Base-by-base conservation (phyloP, 83 land plant genomes). In the Thuja plicata region DNA sequence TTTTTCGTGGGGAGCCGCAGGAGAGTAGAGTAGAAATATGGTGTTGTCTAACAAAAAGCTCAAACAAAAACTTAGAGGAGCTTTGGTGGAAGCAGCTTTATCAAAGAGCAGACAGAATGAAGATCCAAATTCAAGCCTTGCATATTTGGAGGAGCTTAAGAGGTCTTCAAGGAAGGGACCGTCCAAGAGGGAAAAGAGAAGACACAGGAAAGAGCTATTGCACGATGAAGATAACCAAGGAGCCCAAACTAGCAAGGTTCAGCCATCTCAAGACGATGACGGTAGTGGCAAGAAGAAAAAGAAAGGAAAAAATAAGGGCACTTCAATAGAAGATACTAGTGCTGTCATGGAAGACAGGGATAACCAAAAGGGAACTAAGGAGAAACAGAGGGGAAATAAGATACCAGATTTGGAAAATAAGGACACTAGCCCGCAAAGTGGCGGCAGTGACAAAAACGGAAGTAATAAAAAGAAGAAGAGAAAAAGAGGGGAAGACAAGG, bases 41-140 rank as follows among this genome's bases (percentile, higher is more conserved):
- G 95, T 96, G 32, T 76, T 94, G 21, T 94, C 94, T 15, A 95
- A 92, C 93, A 94, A 93, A 91, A 96, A 93, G 92, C 93, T 92
- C 45, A 94, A 94, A 93, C 93, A 92, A 86, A 94, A 92, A 92
- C 90, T 92, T 2, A 87, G 94, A 46, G 84, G 73, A 3, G 88
- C 86, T 27, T 37, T 89, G n/a, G 89, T 90, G 9, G 92, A 90
- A 46, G 38, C 88, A 9, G 71, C 79, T 5, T 38, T 88, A 1
- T 88, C 43, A 16, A 77, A 87, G n/a, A 27, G 45, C 34, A 40
- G 38, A 45, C 79, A 84, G 3, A 17, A 71, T 40, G 37, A 87
- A 12, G 17, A 55, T 24, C 34, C 32, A 46, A 45, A 81, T 74
- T 74, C 78, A 54, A 32, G 46, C 83, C 15, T 83, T 11, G 16